phyloP scores from a whole-genome alignment of 129 eudicot species.

The Erigeron canadensis region DNA sequence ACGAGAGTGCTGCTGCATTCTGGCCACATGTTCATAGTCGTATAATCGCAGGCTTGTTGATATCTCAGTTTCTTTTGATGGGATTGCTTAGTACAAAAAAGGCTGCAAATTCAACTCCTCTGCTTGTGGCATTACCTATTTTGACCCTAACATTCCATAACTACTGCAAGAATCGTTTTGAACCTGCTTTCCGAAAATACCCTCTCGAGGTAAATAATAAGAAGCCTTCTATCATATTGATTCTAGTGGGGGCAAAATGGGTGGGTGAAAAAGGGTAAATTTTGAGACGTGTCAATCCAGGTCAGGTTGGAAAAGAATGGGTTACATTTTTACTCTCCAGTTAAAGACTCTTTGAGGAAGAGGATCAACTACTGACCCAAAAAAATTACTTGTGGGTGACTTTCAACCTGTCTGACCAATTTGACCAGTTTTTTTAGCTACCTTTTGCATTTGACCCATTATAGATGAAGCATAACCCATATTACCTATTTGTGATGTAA shows the following conservation, averaged over 20 bases:
- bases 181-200: slow-evolving; percentile 87
- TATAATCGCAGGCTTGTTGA: slow-evolving; percentile 83
- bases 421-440: neutral
- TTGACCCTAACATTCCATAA: slow-evolving; percentile 78
- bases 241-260: neutral
- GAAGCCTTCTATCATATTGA: neutral
- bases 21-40: slow-evolving; percentile 99
- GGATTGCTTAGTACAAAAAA: slow-evolving; percentile 88
- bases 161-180: slow-evolving; percentile 85
- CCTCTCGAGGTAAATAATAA: slow-evolving; percentile 80
- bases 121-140: slow-evolving; percentile 68
- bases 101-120: slow-evolving; percentile 90
- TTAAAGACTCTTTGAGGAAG: no score
- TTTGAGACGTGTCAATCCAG: neutral
- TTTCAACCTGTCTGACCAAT: neutral
- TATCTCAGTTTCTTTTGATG: slow-evolving; percentile 80
- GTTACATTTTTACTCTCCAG: neutral
- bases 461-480: neutral
- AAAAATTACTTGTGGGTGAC: neutral
- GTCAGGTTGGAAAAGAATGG: neutral
- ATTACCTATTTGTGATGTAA: neutral
- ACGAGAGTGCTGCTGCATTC: slow-evolving; percentile 89
- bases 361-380: no score
- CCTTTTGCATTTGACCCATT: neutral
- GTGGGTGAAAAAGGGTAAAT: neutral